Conservation (phyloP, 805 yeast species). For the Blastobotrys robertii region DNA sequence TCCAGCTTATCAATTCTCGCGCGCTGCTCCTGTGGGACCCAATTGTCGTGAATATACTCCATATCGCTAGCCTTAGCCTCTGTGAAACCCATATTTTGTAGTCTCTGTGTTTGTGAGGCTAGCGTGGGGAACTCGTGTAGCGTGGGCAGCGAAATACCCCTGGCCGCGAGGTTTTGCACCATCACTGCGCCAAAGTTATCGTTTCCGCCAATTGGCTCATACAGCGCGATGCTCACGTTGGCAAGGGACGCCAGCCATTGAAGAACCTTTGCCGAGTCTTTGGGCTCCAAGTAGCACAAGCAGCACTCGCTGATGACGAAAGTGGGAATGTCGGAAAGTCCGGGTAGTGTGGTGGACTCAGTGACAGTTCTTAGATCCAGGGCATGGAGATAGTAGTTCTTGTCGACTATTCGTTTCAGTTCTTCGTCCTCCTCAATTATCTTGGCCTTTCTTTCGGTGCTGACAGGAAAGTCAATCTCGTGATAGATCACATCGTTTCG, state of each 20-base stretch:
- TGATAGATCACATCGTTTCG: slow-evolving; percentile 33
- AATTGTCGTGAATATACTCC: slow-evolving; percentile 30
- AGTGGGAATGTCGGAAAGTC: slow-evolving; percentile 41
- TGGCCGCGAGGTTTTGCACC: slow-evolving; percentile 45
- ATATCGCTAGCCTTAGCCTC: slow-evolving; percentile 35
- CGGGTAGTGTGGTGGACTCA: slow-evolving; percentile 9
- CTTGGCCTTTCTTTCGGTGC: slow-evolving; percentile 41
- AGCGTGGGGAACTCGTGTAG: slow-evolving; percentile 43
- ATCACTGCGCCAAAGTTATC: slow-evolving; percentile 62
- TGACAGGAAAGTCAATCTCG: slow-evolving; percentile 57
- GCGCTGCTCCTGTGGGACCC: slow-evolving; percentile 37
- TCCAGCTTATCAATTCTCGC: slow-evolving; percentile 45
- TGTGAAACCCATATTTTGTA: slow-evolving; percentile 24
- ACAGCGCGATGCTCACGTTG: slow-evolving; percentile 34
- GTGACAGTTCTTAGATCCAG: slow-evolving; percentile 41
- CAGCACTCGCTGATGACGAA: slow-evolving; percentile 67
- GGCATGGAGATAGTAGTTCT: slow-evolving; percentile 43
- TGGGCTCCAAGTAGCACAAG: slow-evolving; percentile 54
- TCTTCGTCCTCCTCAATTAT: slow-evolving; percentile 32
- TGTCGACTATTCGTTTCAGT: slow-evolving; percentile 25
- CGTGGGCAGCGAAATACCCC: slow-evolving; percentile 57
- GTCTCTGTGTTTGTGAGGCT: slow-evolving; percentile 32
- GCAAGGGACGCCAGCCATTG: slow-evolving; percentile 29
- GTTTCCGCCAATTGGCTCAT: slow-evolving; percentile 59
- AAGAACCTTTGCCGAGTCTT: slow-evolving; percentile 37